These are phyloP conservation scores for Scheffersomyces coipomensis DNA, from an alignment of 805 yeast genomes.

Conservation along the genomic window DNA sequence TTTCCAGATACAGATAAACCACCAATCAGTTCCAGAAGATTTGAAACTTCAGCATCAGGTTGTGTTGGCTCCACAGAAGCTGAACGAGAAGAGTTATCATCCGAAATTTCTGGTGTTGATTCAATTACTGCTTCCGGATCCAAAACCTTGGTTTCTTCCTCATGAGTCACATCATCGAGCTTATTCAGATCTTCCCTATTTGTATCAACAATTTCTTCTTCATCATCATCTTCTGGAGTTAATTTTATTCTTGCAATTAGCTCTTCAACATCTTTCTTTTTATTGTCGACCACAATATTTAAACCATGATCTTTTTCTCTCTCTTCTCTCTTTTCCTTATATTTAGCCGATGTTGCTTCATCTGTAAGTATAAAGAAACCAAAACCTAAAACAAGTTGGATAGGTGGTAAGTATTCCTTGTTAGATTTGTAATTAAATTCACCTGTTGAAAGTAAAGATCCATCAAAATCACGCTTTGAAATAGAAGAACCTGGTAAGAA, in stretches of 20 bases:
- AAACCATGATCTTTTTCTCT: slow-evolving; percentile 39
- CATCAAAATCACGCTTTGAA: slow-evolving; percentile 66
- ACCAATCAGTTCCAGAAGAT: neutral
- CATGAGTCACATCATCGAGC: no score
- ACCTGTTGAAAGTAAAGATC: slow-evolving; percentile 59
- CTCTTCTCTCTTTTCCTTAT: slow-evolving; percentile 22
- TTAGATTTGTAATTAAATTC: slow-evolving; percentile 53
- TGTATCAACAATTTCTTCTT: neutral
- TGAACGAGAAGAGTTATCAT: neutral
- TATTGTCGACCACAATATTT: slow-evolving; percentile 30
- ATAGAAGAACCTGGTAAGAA: slow-evolving; percentile 69
- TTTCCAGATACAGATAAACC: neutral
- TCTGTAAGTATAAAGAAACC: slow-evolving; percentile 76
- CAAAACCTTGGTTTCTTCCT: neutral
- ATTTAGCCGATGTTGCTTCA: slow-evolving; percentile 45
- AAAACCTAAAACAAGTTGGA: slow-evolving; percentile 87
- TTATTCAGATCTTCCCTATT: neutral
- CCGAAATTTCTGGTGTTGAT: neutral
- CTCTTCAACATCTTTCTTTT: slow-evolving; percentile 30
- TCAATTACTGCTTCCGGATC: no score
- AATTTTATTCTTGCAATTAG: neutral
- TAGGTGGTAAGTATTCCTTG: slow-evolving; percentile 67
- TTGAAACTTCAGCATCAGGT: slow-evolving; percentile 1
- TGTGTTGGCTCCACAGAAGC: neutral
- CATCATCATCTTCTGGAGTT: slow-evolving; percentile 1